A percentile compares a stretch with the other conserved stretches of the same genome.
These are phyloP conservation scores for Solanum chiquidenum DNA, from an alignment of 257 asterid species.

Conservation along the genomic window DNA sequence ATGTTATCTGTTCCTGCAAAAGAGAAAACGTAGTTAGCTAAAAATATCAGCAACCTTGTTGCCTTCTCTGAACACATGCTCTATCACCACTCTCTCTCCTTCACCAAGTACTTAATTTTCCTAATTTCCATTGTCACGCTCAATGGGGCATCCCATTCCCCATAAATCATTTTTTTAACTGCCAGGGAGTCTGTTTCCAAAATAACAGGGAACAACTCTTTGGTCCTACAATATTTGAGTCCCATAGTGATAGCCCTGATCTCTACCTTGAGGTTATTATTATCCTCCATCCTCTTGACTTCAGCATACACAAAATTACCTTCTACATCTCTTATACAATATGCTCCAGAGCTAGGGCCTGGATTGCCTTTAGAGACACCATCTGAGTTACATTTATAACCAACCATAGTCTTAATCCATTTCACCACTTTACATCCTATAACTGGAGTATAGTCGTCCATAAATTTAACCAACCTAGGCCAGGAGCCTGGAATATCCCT, in stretches of 20 bases:
- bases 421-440: too few relatives aligned
- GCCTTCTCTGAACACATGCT: neutral
- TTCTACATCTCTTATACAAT: neutral
- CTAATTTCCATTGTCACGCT: neutral
- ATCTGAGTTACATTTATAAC: too few relatives aligned
- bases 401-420: too few relatives aligned
- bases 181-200: neutral
- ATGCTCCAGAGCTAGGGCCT: neutral
- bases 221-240: neutral
- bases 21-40: neutral
- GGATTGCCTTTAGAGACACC: too few relatives aligned
- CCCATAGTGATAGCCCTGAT: neutral
- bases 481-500: too few relatives aligned
- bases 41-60: too few relatives aligned
- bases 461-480: too few relatives aligned
- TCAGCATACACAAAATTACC: neutral
- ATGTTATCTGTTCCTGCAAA: neutral
- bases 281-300: neutral
- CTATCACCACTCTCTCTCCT: neutral
- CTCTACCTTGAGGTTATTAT: neutral
- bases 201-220: neutral
- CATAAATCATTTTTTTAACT: neutral
- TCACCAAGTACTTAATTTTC: neutral
- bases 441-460: too few relatives aligned
- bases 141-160: neutral